These are phyloP conservation scores for Hypocrella siamensis DNA, from an alignment of 2,329 filamentous ascomycete species.

Conservation along the genomic window DNA sequence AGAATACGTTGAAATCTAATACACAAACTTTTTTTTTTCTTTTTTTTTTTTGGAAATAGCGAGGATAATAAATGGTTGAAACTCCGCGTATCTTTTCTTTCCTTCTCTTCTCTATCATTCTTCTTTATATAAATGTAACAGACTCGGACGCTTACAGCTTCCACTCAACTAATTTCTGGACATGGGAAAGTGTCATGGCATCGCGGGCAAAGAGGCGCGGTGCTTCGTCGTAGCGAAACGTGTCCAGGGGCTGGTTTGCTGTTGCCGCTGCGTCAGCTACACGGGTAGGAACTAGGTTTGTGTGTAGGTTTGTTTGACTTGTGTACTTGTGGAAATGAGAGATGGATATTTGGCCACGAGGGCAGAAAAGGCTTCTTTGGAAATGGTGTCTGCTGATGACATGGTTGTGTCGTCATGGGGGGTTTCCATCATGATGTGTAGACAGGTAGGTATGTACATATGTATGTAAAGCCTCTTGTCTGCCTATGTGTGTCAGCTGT, in stretches of 20 bases:
- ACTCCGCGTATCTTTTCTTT: background rate
- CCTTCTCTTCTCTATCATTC: too few species aligned
- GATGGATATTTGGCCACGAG: background rate
- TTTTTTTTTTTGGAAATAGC: too few species aligned
- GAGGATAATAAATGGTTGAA: background rate
- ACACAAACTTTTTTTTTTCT: too few species aligned
- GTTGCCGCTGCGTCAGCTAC: background rate
- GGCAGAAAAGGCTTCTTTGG: background rate
- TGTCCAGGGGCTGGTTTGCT: background rate
- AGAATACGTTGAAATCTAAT: too few species aligned
- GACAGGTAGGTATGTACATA: too few species aligned
- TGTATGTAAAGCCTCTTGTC: too few species aligned
- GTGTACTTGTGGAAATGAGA: background rate
- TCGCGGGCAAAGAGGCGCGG: constrained; percentile 17
- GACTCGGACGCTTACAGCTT: constrained; percentile 57
- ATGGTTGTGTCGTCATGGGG: background rate
- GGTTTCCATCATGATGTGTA: too few species aligned
- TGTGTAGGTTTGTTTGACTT: too few species aligned
- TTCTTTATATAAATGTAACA: too few species aligned
- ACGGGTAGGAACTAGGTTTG: background rate
- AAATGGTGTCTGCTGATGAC: background rate
- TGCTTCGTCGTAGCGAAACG: constrained; percentile 35
- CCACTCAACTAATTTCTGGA: constrained; percentile 50
- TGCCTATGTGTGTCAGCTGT: too few species aligned
- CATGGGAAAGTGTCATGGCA: constrained; percentile 37